Evolutionary conservation across 108 stramenopile species (phyloP).

Genomic region (Bacterosira constricta): DNA sequence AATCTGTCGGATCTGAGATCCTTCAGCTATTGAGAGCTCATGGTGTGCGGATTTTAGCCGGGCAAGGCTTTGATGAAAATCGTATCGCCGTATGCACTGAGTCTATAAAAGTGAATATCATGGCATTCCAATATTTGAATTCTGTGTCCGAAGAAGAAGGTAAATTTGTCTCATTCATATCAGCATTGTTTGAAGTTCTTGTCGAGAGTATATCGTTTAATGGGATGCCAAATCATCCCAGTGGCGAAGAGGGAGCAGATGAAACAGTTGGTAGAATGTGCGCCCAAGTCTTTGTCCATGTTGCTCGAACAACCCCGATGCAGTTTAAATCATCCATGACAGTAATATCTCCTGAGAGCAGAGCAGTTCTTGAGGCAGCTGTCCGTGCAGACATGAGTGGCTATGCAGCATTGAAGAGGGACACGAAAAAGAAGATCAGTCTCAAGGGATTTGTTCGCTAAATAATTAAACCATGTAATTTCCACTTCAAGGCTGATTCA

Average conservation of each 20-base stretch:
- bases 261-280: constrained; percentile 69
- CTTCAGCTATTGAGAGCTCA: constrained; percentile 64
- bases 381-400: constrained; percentile 89
- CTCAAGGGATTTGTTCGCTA: constrained; percentile 60
- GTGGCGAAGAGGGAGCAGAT: constrained; percentile 49
- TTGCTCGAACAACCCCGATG: constrained; percentile 66
- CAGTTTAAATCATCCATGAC: constrained; percentile 75
- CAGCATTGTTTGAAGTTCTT: constrained; percentile 60
- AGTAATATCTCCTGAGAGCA: constrained; percentile 52
- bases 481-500: no score
- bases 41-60: constrained; percentile 42
- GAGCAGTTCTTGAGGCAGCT: constrained; percentile 73
- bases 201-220: constrained; percentile 72
- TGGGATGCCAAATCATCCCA: constrained; percentile 78
- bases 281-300: constrained; percentile 75
- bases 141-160: constrained; percentile 45
- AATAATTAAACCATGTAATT: neutral
- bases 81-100: constrained; percentile 63
- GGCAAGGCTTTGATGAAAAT: constrained; percentile 22
- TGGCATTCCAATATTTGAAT: constrained; percentile 69
- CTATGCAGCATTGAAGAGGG: constrained; percentile 50
- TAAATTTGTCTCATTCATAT: constrained; percentile 56
- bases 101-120: constrained; percentile 68
- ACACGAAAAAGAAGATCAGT: constrained; percentile 76
- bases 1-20: constrained; percentile 55